phyloP scores from a whole-genome alignment of 345 rosid species.

The Geranium rotundifolium region DNA sequence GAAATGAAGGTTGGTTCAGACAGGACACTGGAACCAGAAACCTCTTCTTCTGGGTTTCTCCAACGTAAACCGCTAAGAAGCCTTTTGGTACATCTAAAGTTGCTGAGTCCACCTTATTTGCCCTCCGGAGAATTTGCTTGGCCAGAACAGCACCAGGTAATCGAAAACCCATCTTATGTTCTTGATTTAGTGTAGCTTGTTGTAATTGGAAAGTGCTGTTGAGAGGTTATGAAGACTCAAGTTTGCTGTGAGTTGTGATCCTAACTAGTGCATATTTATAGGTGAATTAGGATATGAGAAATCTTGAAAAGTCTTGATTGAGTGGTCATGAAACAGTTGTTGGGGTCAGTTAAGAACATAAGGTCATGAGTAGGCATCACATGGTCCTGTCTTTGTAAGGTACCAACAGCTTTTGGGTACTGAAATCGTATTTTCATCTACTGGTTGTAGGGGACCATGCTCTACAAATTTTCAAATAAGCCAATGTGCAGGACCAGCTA shows the following conservation, averaged over 20 bases:
- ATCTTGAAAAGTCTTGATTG: no score
- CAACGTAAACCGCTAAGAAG: conserved; percentile 18
- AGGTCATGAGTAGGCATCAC: background rate
- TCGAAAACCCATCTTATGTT: background rate
- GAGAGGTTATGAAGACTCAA: background rate
- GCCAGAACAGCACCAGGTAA: background rate
- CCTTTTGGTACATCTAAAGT: conserved; percentile 26
- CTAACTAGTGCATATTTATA: background rate
- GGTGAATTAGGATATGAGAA: background rate
- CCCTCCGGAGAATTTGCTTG: background rate
- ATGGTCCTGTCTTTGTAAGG: background rate
- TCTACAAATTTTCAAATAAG: background rate
- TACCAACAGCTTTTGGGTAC: background rate
- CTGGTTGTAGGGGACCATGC: background rate
- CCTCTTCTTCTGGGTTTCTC: conserved; percentile 19
- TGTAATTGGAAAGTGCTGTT: background rate
- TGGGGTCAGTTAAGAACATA: background rate
- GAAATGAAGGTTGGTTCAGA: conserved; percentile 29
- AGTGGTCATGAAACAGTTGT: no score
- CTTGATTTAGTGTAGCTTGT: background rate
- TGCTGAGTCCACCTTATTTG: background rate
- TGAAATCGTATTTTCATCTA: background rate
- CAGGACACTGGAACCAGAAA: conserved; percentile 20
- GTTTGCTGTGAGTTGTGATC: background rate
- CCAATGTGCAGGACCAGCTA: background rate